A percentile compares a stretch with the other conserved stretches of the same genome.
Conservation (phyloP, 2,329 filamentous ascomycete species). For the Cercospora sojina region DNA sequence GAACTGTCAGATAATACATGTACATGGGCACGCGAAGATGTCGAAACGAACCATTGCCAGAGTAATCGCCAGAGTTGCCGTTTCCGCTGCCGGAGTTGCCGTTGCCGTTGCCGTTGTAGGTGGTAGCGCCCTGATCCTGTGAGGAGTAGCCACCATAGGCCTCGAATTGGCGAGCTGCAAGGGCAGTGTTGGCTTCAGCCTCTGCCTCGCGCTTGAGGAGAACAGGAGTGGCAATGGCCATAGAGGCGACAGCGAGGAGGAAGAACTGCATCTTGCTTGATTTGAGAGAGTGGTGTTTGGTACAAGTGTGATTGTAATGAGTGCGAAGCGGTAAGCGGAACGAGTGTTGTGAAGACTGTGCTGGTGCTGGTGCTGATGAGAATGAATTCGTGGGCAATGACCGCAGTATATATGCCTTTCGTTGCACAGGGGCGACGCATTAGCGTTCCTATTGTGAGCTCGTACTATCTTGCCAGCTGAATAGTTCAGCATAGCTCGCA, state of each 20-base stretch:
- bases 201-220: neutral
- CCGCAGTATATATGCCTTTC: neutral
- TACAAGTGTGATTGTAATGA: neutral
- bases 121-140: neutral
- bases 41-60: neutral
- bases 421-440: neutral
- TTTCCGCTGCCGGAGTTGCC: conserved; percentile 2
- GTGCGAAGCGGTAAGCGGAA: neutral
- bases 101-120: conserved; percentile 4
- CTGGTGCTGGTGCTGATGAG: conserved; percentile 5
- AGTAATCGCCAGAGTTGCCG: neutral
- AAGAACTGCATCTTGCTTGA: conserved; percentile 19
- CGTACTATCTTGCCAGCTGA: neutral
- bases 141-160: neutral
- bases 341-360: neutral
- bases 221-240: conserved; percentile 6
- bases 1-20: neutral
- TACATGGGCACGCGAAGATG: neutral
- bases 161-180: neutral
- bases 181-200: neutral
- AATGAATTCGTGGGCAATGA: neutral
- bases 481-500: neutral
- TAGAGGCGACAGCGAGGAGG: conserved; percentile 12
- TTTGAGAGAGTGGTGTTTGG: neutral
- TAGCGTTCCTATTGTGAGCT: neutral